Evolutionary conservation across 805 yeast species (phyloP), one percentile per base, ranked within the genome.

Genomic region (Hagleromyces aurorensis): DNA sequence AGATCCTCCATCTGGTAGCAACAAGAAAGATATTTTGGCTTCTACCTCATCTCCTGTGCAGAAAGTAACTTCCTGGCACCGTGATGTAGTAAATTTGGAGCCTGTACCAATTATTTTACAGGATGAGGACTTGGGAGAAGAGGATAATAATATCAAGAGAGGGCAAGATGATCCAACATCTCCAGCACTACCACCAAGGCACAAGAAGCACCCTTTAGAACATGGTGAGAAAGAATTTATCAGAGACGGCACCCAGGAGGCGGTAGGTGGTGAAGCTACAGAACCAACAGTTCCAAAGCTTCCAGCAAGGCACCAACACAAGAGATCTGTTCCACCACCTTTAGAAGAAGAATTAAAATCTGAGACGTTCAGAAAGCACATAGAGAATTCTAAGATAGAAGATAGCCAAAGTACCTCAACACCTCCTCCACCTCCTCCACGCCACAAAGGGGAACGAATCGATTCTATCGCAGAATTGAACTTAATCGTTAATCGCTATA

Each of bases 401-500:
- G n/a, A 13, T 13, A 29, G 50, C 50, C 48, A 46, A 26, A 28
- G 37, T 25, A 34, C 49, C 35, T 28, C 30, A 15, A 28, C 29
- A 20, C 34, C 33, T 19, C 49, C 35, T 26, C 37, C 27, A 27
- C 42, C 35, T 13, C 48, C 36, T 6, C 41, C 38, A 21, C 21
- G 38, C 31, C 15, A 30, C 43, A 25, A 27, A 2, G 41, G 48
- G 9, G 55, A 34, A 16, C 34, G 41, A 29, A 18, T 44, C 4
- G 43, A 43, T 13, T 38, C 52, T 21, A 50, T 44, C 35, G 64
- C 68, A 21, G 69, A 70, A 34, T 67, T 73, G 38, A 80, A 72
- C 48, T 61, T 84, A 37, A 61, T 83, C 20, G 66, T 75, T 26
- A 67, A 75, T 27, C 68, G 84, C 37, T 68, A 69, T 29, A 67